These are phyloP conservation scores for Stagonosporopsis chrysanthemi DNA, from an alignment of 2,329 filamentous ascomycete genomes.

Conservation along the genomic window DNA sequence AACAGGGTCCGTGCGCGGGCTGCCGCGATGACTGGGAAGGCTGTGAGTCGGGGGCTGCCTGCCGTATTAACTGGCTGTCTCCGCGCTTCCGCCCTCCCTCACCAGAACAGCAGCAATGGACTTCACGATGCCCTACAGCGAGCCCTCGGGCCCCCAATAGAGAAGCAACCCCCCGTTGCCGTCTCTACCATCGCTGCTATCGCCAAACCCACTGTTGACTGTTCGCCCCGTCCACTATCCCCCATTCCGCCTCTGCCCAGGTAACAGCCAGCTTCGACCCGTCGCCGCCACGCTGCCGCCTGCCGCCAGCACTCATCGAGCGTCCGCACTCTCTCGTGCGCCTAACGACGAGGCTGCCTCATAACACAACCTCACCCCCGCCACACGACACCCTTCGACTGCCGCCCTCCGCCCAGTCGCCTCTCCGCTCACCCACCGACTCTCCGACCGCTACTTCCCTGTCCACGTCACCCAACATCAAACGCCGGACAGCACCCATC, in stretches of 20 bases:
- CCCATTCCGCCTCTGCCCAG: slow-evolving; percentile 35
- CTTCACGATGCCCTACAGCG: slow-evolving; percentile 41
- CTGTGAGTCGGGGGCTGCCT: slow-evolving; percentile 32
- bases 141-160: slow-evolving; percentile 44
- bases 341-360: slow-evolving; percentile 28
- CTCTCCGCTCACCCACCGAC: slow-evolving; percentile 27
- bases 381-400: slow-evolving; percentile 5
- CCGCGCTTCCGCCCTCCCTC: slow-evolving; percentile 36
- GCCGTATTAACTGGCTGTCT: slow-evolving; percentile 34
- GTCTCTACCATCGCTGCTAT: slow-evolving; percentile 24
- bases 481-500: slow-evolving; percentile 24
- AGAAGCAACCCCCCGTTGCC: slow-evolving; percentile 25
- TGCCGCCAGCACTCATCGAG: slow-evolving; percentile 33
- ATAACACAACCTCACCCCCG: slow-evolving; percentile 15
- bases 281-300: slow-evolving; percentile 41
- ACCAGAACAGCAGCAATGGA: slow-evolving; percentile 45
- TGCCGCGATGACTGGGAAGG: slow-evolving; percentile 35
- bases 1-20: slow-evolving; percentile 29
- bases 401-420: neutral
- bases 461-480: slow-evolving; percentile 33
- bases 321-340: slow-evolving; percentile 24
- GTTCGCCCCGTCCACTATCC: slow-evolving; percentile 17
- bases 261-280: slow-evolving; percentile 38
- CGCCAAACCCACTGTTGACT: slow-evolving; percentile 26
- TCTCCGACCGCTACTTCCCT: slow-evolving; percentile 40